A percentile compares a stretch with the other conserved stretches of the same genome.
These are phyloP conservation scores for Adansonia madagascariensis DNA, from an alignment of 441 rosid genomes.

Conservation along the genomic window DNA sequence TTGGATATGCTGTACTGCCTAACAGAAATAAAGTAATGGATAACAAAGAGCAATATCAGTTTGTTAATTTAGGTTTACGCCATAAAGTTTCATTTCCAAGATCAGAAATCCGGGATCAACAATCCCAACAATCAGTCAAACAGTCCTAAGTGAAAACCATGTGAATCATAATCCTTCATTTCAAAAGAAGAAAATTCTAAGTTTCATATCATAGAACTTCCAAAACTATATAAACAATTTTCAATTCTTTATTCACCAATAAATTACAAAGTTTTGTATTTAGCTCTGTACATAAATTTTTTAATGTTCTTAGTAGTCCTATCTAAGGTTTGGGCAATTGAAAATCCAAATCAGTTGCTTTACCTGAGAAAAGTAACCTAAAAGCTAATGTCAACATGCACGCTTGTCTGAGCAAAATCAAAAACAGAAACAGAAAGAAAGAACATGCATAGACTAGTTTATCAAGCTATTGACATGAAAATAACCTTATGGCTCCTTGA, in stretches of 20 bases:
- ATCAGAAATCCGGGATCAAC: neutral
- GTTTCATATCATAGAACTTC: neutral
- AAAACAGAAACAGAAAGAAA: neutral
- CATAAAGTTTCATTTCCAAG: neutral
- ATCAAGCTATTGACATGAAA: conserved; percentile 11
- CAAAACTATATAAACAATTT: neutral
- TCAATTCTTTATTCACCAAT: neutral
- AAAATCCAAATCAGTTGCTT: neutral
- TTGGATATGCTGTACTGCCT: neutral
- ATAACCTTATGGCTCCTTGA: conserved; percentile 44
- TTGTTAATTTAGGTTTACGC: neutral
- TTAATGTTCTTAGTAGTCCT: neutral
- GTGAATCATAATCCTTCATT: neutral
- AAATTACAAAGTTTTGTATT: neutral
- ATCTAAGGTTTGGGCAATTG: neutral
- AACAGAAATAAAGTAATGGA: neutral
- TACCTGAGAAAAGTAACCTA: neutral
- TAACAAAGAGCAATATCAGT: neutral
- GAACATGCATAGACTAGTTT: neutral
- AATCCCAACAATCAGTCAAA: neutral
- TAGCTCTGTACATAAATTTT: neutral
- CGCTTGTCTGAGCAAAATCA: neutral
- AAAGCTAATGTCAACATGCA: conserved; percentile 18
- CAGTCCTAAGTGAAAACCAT: neutral
- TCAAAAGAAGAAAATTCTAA: neutral